Percentiles rank a stretch among this genome's conserved stretches.
phyloP scores from a whole-genome alignment of 345 rosid species.

The Linum usitatissimum region DNA sequence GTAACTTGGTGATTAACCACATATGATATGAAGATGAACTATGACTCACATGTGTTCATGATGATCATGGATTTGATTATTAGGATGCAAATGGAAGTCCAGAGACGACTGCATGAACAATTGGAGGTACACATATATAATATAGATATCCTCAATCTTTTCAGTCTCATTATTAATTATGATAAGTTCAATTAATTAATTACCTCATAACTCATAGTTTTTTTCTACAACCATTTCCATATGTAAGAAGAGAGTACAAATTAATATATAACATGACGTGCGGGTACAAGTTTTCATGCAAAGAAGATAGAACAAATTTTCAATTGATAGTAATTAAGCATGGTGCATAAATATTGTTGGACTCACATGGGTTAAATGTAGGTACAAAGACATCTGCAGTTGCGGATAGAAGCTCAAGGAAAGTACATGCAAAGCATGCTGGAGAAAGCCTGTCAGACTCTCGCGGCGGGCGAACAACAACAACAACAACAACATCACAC shows the following conservation, averaged over 20 bases:
- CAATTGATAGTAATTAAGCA: too few relatives aligned
- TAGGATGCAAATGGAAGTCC: slow-evolving; percentile 99
- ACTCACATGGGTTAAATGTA: slow-evolving; percentile 10
- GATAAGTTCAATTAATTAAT: too few relatives aligned
- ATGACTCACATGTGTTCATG: slow-evolving; percentile 32
- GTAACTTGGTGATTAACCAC: too few relatives aligned
- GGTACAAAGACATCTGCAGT: slow-evolving; percentile 94
- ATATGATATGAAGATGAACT: slow-evolving; percentile 8
- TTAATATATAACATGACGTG: too few relatives aligned
- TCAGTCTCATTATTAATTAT: too few relatives aligned
- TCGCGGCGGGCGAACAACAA: slow-evolving; percentile 29
- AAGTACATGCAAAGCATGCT: slow-evolving; percentile 93
- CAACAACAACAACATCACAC: slow-evolving; percentile 4
- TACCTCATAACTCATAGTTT: too few relatives aligned
- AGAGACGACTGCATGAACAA: slow-evolving; percentile 94
- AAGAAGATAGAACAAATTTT: too few relatives aligned
- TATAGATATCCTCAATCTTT: too few relatives aligned
- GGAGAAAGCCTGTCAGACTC: slow-evolving; percentile 93
- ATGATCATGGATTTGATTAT: slow-evolving; percentile 28
- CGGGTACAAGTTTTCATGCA: too few relatives aligned
- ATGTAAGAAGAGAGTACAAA: too few relatives aligned
- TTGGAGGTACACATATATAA: slow-evolving; percentile 46
- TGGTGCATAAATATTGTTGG: not conserved
- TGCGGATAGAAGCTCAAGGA: slow-evolving; percentile 98
- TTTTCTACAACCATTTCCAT: too few relatives aligned